phyloP scores from a whole-genome alignment of 768 basidiomycete species.

The Suillus alpinus region DNA sequence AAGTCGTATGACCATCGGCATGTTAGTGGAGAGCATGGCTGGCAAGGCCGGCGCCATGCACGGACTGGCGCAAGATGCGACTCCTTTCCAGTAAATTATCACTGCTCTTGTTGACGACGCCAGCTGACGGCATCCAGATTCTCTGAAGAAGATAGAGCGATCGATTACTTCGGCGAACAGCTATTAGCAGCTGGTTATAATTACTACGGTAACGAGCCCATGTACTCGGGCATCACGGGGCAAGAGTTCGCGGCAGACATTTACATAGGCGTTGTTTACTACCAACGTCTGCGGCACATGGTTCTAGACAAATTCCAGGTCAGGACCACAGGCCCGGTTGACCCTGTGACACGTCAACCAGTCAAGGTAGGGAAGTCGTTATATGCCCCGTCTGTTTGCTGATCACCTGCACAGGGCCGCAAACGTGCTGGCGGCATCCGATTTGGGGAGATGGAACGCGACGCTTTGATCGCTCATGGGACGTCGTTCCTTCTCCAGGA shows the following conservation, averaged over 20 bases:
- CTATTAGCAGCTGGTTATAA: constrained; percentile 93
- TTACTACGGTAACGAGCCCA: constrained; percentile 98
- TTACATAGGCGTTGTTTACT: constrained; percentile 97
- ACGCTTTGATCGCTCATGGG: constrained; percentile 97
- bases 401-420: constrained; percentile 61
- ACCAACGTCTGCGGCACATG: constrained; percentile 98
- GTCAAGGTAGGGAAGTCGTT: constrained; percentile 70
- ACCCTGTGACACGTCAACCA: constrained; percentile 92
- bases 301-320: constrained; percentile 99
- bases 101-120: constrained; percentile 3
- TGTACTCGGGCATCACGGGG: constrained; percentile 99
- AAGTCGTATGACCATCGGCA: constrained; percentile 99
- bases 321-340: constrained; percentile 95
- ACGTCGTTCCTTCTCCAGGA: constrained; percentile 98
- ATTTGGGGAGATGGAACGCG: constrained; percentile 99
- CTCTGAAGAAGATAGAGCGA: constrained; percentile 94
- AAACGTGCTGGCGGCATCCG: constrained; percentile 99
- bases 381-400: background rate
- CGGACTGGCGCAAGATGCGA: constrained; percentile 96
- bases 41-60: constrained; percentile 99
- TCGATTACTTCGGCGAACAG: constrained; percentile 97
- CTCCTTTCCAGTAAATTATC: constrained; percentile 85
- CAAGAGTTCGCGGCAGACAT: constrained; percentile 99
- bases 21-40: constrained; percentile 99
- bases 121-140: constrained; percentile 52